Base-by-base conservation (phyloP, 129 eudicot genomes). In the Flaveria sonorensis region DNA sequence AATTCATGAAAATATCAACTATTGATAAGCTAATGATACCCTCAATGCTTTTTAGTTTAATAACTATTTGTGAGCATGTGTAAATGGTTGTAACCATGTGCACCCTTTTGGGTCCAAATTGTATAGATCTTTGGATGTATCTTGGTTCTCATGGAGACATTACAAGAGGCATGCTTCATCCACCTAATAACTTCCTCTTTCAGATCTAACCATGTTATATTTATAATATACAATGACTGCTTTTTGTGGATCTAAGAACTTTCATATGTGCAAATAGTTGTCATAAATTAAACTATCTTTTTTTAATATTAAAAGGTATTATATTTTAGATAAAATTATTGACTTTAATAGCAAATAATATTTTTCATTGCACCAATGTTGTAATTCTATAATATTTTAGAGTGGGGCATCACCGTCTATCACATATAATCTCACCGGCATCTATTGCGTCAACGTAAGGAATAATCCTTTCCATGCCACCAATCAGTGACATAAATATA, bases 111-210 rank as follows among this genome's bases (percentile, higher is more conserved):
- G 61, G 60, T 69, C 16, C 62, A 59, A 36, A 26, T 70, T 16
- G 74, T 42, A 24, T 77, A 39, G 42, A 69, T 77, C 70, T 69
- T 72, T 79, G 74, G 83, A 73, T 80, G 75, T 73, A 80, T 80
- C 63, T 72, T 63, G 50, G 14, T 40, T 68, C 69, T 46, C 47
- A 79, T 60, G 74, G 69, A 73, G 66, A 73, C 36, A 30, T 8
- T 42, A 53, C 40, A 52, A 77, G 42, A 52, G 69, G 69, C 42
- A 43, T 80, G 61, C 73, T 64, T 63, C 73, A 62, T 43, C 63
- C 66, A 20, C 72, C 50, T 57, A 79, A 79, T 78, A 43, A 55
- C 59, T 26, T 42, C 24, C 26, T 60, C 43, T 71, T 63, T 65
- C 0, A 79, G 79, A 72, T 79, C 83, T 72, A 72, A 46, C 46